Evolutionary conservation across 352 stramenopile genomes (phyloP), one percentile per base, ranked within the genome.

Genomic region (Globisporangium spiculum): DNA sequence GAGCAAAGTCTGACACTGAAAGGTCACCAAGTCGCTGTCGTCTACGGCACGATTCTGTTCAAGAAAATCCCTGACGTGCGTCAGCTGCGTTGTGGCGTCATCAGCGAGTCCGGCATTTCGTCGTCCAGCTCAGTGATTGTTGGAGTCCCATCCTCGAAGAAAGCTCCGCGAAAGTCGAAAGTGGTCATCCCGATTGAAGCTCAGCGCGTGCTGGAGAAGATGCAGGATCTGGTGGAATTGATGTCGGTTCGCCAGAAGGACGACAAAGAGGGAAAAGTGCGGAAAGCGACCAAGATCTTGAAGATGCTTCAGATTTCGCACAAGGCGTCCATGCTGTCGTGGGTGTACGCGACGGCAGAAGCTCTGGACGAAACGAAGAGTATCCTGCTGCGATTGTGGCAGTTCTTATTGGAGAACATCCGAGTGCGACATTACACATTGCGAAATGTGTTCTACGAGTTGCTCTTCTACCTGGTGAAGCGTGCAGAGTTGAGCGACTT

Each of bases 271-370:
- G 86, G 75, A 10, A 96, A 96, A 71, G 89, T 96, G n/a, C 80
- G 89, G 12, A 96, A 96, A 59, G 89, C 89, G 0, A 96, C 87
- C 4, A 96, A 96, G 71, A 95, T 96, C 67, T 56, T 96, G 27
- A 93, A 94, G 72, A 93, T 96, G 86, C 77, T 96, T 24, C 87
- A 96, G 65, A 85, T 95, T 12, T 96, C 89, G 6, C 89, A 96
- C 77, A 96, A 96, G 65, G 89, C 83, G 1, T 96, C 89, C 4
- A 96, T 96, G 88, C 68, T 96, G 7, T 96, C 88, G 34, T 96
- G 89, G 89, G 86, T 96, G 8, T 96, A 96, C 59, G 84, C 78
- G 9, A 93, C 88, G 8, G 74, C 86, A 0, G 86, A 94, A 64
- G 89, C 89, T 2, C 65, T 96, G 34, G 88, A 96, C 66, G 89